Percentiles rank a stretch among this genome's conserved stretches.
Conservation (phyloP, 1,139 yeast species). For the Zhuliangozyma parablackwelliae region DNA sequence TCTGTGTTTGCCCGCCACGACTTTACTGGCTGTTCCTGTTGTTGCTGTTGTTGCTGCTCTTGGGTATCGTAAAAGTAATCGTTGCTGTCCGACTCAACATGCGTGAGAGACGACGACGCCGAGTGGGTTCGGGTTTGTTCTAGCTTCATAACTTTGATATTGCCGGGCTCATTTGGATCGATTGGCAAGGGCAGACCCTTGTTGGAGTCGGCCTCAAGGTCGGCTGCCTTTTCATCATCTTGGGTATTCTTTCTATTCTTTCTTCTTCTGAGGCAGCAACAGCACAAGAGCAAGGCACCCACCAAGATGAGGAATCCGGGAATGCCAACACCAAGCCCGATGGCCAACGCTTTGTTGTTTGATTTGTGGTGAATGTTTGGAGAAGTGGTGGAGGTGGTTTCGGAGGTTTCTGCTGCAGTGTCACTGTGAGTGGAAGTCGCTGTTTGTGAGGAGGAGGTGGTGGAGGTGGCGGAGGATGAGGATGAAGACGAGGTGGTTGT, state of each 20-base stretch:
- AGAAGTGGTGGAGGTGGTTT: slow-evolving; percentile 15
- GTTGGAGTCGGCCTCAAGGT: slow-evolving; percentile 2
- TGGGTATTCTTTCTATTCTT: slow-evolving; percentile 15
- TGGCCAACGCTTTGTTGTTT: slow-evolving; percentile 52
- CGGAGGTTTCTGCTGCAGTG: slow-evolving; percentile 17
- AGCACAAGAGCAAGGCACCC: slow-evolving; percentile 46
- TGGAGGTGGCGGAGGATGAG: slow-evolving; percentile 17
- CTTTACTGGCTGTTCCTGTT: slow-evolving; percentile 39
- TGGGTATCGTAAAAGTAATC: slow-evolving; percentile 4
- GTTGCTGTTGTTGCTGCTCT: background rate
- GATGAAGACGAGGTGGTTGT: slow-evolving; percentile 18
- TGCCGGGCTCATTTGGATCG: slow-evolving; percentile 7
- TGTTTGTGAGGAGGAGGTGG: slow-evolving; percentile 22
- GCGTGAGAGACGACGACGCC: slow-evolving; percentile 34
- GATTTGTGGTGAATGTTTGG: slow-evolving; percentile 4
- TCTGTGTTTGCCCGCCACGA: slow-evolving; percentile 70
- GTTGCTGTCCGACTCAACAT: slow-evolving; percentile 27
- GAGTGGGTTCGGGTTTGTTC: slow-evolving; percentile 32
- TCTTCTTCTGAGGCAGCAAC: slow-evolving; percentile 55
- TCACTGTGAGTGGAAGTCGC: slow-evolving; percentile 20
- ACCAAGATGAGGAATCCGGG: slow-evolving; percentile 55
- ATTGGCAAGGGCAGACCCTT: slow-evolving; percentile 9
- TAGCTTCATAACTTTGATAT: slow-evolving; percentile 43
- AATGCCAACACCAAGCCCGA: slow-evolving; percentile 84
- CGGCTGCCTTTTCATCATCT: no score